Evolutionary conservation across 176 grass and related monocot genomes (phyloP).

Genomic region (Rhynchospora tenuis): DNA sequence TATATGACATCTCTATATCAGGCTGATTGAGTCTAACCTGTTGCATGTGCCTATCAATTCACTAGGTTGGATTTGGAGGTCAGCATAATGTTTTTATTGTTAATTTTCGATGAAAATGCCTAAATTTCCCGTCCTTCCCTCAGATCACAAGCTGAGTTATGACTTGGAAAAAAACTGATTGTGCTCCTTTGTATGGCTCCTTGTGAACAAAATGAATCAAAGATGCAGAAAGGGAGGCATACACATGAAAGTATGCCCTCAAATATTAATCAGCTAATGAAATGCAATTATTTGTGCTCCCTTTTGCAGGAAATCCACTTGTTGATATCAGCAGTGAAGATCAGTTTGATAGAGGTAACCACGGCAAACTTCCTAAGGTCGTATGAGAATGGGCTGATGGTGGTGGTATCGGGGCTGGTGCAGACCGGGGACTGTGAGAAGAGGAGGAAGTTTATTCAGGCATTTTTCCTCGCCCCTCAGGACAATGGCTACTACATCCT

Average conservation of each 20-base stretch:
- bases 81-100: not conserved
- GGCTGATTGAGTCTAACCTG: not conserved
- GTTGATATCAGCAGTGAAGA: slow-evolving; percentile 56
- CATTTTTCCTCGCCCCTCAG: slow-evolving; percentile 83
- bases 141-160: not conserved
- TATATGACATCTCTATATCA: not conserved
- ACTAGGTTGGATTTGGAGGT: not conserved
- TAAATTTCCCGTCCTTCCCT: not conserved
- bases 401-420: slow-evolving; percentile 78
- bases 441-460: slow-evolving; percentile 73
- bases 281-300: slow-evolving; percentile 9
- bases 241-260: not conserved
- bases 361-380: slow-evolving; percentile 74
- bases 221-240: not conserved
- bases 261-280: not conserved
- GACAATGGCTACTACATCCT: slow-evolving; percentile 63
- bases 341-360: slow-evolving; percentile 71
- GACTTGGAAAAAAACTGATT: not conserved
- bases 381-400: slow-evolving; percentile 35
- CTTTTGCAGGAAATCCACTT: slow-evolving; percentile 65
- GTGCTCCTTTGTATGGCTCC: not conserved
- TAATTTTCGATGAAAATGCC: not conserved
- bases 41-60: not conserved
- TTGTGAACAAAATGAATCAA: not conserved
- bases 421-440: slow-evolving; percentile 44